Conservation (phyloP, 768 basidiomycete genomes). For the Serpula lacrymans region DNA sequence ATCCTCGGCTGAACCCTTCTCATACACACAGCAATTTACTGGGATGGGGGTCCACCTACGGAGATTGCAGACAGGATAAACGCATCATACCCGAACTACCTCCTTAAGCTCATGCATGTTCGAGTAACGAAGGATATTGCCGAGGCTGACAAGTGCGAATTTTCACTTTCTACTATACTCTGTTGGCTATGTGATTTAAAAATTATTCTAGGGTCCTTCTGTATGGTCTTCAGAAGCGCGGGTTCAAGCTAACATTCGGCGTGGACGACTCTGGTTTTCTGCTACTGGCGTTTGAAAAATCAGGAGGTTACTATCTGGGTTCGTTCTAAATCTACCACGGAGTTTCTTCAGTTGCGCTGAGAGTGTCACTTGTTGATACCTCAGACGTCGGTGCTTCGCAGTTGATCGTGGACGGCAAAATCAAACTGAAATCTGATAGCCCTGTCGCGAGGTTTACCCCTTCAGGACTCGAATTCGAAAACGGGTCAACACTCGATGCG, state of each 20-base stretch:
- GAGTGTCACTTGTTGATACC: not conserved
- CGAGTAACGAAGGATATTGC: constrained; percentile 38
- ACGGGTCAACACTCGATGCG: constrained; percentile 42
- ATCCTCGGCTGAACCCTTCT: not conserved
- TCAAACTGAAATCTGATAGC: constrained; percentile 64
- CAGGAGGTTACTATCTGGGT: constrained; percentile 64
- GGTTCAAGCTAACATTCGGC: constrained; percentile 51
- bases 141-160: constrained; percentile 43
- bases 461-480: constrained; percentile 41
- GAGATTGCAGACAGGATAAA: constrained; percentile 48
- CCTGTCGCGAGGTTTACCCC: constrained; percentile 44
- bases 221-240: constrained; percentile 46
- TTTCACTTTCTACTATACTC: not conserved
- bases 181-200: not conserved
- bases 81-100: constrained; percentile 35
- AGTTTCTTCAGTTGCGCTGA: not conserved
- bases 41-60: constrained; percentile 38
- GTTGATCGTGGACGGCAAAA: constrained; percentile 61
- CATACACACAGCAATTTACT: constrained; percentile 25
- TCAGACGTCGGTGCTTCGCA: constrained; percentile 57
- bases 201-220: constrained; percentile 35
- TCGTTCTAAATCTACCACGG: constrained; percentile 2
- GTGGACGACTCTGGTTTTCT: constrained; percentile 42
- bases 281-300: constrained; percentile 42
- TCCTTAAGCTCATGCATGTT: constrained; percentile 25